Base-by-base conservation (phyloP, 495 filamentous ascomycete genomes). In the Thermothielavioides terrestris region DNA sequence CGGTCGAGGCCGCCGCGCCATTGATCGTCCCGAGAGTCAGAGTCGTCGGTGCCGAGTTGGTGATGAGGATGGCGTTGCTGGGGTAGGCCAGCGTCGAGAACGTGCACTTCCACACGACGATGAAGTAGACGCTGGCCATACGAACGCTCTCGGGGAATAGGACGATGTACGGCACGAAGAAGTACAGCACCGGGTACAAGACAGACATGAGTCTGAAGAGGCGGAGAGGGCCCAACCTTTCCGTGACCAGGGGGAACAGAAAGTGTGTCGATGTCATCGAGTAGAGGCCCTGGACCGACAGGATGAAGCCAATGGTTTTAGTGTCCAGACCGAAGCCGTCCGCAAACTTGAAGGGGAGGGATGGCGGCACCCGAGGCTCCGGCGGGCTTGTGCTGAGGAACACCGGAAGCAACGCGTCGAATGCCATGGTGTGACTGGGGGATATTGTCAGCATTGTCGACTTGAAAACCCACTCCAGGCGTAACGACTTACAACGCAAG, bases 401-500 rank as follows among this genome's bases (percentile, higher is more conserved):
- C 4, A 96, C 86, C 0, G 92, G 94, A 55, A 97, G 81, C 27
- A 97, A 73, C 61, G 94, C 85, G 70, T 98, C 92, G 57, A 94
- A 94, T 0, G 88, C 89, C 62, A 98, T 95, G 42, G 89, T 95
- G 68, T 76, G 70, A 66, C 75, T 79, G 42, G 6, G 20, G 10
- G n/a, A n/a, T n/a, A 5, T 21, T 28, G 57, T 63, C 6, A 62
- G 46, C 15, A 17, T 10, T 21, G n/a, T 1, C 26, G 21, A 84
- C 89, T 80, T 78, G 94, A 86, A 94, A 96, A n/a, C n/a, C n/a
- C n/a, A n/a, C n/a, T n/a, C n/a, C n/a, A n/a, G n/a, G n/a, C n/a
- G n/a, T n/a, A n/a, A n/a, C 26, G 21, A 84, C 89, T 80, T 78
- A 95, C 87, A 94, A 96, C 52, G 92, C 92, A 25, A 98, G 76